Percentiles rank a stretch among this genome's conserved stretches.
Evolutionary conservation across 106 monocot species (phyloP).

Genomic region (Allium sativum): DNA sequence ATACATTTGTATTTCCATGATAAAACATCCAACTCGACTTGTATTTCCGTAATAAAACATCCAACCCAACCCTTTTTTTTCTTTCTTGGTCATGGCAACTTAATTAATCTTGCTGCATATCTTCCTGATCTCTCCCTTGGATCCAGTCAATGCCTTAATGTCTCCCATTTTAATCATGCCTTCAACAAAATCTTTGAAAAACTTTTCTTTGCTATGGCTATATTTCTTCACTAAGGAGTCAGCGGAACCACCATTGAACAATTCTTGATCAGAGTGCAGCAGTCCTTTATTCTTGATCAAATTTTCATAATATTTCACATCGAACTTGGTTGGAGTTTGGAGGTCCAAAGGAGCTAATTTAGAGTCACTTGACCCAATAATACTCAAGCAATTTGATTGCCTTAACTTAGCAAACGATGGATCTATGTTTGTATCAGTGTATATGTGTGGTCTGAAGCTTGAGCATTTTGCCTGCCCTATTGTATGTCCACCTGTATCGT

Average conservation of each 20-base stretch:
- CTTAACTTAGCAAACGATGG: conserved; percentile 2
- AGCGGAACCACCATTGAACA: conserved; percentile 5
- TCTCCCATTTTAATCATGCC: conserved; percentile 8
- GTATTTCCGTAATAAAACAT: too few species aligned
- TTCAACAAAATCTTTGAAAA: not conserved
- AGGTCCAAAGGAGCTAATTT: conserved; percentile 8
- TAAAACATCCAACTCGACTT: too few species aligned
- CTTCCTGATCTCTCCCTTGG: conserved; percentile 6
- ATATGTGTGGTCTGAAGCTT: conserved; percentile 15
- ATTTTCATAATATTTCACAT: conserved; percentile 21
- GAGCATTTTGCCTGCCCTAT: conserved; percentile 27
- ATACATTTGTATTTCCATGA: too few species aligned
- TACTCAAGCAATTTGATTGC: conserved; percentile 8
- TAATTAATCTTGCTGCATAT: conserved; percentile 3
- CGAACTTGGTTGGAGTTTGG: not conserved
- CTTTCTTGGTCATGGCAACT: conserved; percentile 99
- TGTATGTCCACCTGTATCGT: conserved; percentile 20
- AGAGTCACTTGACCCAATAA: conserved; percentile 1
- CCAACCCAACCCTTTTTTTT: conserved; percentile 99
- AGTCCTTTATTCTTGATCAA: conserved; percentile 13
- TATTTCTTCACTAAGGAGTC: conserved; percentile 1
- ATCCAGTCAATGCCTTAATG: not conserved
- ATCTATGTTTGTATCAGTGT: conserved; percentile 29
- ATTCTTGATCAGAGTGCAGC: conserved; percentile 22
- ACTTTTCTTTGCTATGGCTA: not conserved